A percentile compares a stretch with the other conserved stretches of the same genome.
Evolutionary conservation across 768 basidiomycete genomes (phyloP).

Genomic region (Hydnomerulius pinastri): DNA sequence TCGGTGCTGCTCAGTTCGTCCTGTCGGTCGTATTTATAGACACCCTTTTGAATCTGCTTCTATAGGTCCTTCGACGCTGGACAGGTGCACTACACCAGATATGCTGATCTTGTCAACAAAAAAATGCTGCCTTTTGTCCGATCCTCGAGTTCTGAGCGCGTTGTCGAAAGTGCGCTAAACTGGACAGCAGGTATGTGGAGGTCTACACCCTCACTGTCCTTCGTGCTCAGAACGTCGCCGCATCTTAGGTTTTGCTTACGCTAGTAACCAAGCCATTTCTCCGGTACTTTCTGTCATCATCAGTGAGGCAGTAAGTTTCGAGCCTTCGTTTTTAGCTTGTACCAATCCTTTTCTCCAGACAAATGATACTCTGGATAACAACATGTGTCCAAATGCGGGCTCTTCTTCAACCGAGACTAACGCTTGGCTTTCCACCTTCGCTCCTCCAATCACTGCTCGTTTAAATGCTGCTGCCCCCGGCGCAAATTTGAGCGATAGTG

Average conservation of each 20-base stretch:
- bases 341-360: conserved; percentile 29
- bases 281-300: conserved; percentile 54
- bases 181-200: conserved; percentile 54
- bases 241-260: conserved; percentile 54
- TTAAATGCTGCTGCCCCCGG: conserved; percentile 63
- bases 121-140: conserved; percentile 49
- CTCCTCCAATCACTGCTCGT: conserved; percentile 50
- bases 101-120: conserved; percentile 43
- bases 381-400: conserved; percentile 60
- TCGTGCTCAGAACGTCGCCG: background rate
- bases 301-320: conserved; percentile 45
- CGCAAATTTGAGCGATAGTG: conserved; percentile 53
- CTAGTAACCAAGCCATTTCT: conserved; percentile 44
- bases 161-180: conserved; percentile 61
- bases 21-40: background rate
- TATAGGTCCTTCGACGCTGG: conserved; percentile 51
- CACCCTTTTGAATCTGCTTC: background rate
- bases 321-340: too few relatives aligned
- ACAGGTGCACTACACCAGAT: conserved; percentile 46
- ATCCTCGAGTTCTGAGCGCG: conserved; percentile 48
- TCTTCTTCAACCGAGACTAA: conserved; percentile 44
- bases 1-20: conserved; percentile 59
- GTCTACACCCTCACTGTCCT: background rate
- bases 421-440: conserved; percentile 54
- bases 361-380: conserved; percentile 66